phyloP scores from a whole-genome alignment of 768 basidiomycete genomes.

The Boletus tomentosulus region DNA sequence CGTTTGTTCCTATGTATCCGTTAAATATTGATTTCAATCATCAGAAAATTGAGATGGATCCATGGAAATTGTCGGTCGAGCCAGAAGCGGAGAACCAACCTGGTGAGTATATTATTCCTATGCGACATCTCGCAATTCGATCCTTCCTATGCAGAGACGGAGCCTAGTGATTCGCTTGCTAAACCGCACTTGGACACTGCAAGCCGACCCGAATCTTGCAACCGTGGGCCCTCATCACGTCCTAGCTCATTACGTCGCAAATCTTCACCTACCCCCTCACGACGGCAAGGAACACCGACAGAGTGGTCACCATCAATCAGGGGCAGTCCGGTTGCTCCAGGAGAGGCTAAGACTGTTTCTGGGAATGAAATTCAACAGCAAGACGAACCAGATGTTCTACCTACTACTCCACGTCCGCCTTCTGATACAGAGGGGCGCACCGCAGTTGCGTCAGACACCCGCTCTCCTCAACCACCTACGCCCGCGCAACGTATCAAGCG shows the following conservation, averaged over 20 bases:
- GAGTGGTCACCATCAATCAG: constrained; percentile 27
- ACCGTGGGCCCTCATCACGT: background rate
- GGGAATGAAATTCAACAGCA: background rate
- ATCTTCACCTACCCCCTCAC: constrained; percentile 6
- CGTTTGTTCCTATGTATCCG: background rate
- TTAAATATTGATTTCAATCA: background rate
- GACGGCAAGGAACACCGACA: constrained; percentile 27
- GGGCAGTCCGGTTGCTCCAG: constrained; percentile 13
- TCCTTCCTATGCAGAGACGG: constrained; percentile 4
- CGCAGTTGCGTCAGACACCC: constrained; percentile 3
- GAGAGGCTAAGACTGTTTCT: background rate
- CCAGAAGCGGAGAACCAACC: constrained; percentile 4
- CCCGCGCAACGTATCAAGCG: constrained; percentile 24
- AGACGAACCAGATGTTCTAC: constrained; percentile 1
- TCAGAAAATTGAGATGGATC: constrained; percentile 12
- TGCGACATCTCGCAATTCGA: background rate
- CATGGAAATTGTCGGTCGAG: constrained; percentile 13
- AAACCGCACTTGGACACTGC: background rate
- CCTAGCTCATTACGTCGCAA: constrained; percentile 4
- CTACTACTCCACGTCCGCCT: background rate
- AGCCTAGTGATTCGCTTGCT: background rate
- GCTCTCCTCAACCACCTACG: constrained; percentile 25
- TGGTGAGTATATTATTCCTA: constrained; percentile 10
- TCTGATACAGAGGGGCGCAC: constrained; percentile 15
- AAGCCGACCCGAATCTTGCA: background rate